Percentiles rank a stretch among this genome's conserved stretches.
These are phyloP conservation scores for Coemansia sp. DNA, from an alignment of 192 early-diverging fungal species.

Conservation along the genomic window DNA sequence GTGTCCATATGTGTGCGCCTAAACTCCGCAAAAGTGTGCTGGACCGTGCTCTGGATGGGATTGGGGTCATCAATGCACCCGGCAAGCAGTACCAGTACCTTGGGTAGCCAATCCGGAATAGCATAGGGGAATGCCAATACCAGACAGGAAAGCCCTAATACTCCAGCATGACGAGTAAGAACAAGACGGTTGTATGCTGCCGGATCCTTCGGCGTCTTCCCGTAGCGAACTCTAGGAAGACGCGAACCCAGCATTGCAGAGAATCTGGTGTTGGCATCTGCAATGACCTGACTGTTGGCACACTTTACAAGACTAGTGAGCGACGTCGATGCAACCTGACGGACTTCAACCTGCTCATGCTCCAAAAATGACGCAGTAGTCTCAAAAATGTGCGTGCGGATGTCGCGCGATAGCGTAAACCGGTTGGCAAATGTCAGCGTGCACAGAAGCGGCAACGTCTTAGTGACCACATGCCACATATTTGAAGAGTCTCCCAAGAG, in stretches of 20 bases:
- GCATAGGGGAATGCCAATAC: slow-evolving; percentile 93
- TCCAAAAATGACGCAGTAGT: slow-evolving; percentile 66
- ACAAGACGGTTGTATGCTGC: slow-evolving; percentile 41
- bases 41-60: slow-evolving; percentile 82
- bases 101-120: slow-evolving; percentile 89
- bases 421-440: slow-evolving; percentile 86
- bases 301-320: slow-evolving; percentile 49
- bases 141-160: slow-evolving; percentile 85
- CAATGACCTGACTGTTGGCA: slow-evolving; percentile 31
- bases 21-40: slow-evolving; percentile 90
- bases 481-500: slow-evolving; percentile 40
- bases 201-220: slow-evolving; percentile 27
- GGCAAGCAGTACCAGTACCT: slow-evolving; percentile 74
- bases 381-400: slow-evolving; percentile 64
- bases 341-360: slow-evolving; percentile 87
- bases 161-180: slow-evolving; percentile 78
- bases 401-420: slow-evolving; percentile 61
- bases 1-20: slow-evolving; percentile 92
- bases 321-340: slow-evolving; percentile 35
- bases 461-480: slow-evolving; percentile 78
- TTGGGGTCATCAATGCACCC: slow-evolving; percentile 78
- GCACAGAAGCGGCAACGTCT: slow-evolving; percentile 81
- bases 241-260: slow-evolving; percentile 29
- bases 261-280: slow-evolving; percentile 41
- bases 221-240: slow-evolving; percentile 33